phyloP scores from a whole-genome alignment of 805 yeast genomes.

The Kazachstania bromeliacearum region DNA sequence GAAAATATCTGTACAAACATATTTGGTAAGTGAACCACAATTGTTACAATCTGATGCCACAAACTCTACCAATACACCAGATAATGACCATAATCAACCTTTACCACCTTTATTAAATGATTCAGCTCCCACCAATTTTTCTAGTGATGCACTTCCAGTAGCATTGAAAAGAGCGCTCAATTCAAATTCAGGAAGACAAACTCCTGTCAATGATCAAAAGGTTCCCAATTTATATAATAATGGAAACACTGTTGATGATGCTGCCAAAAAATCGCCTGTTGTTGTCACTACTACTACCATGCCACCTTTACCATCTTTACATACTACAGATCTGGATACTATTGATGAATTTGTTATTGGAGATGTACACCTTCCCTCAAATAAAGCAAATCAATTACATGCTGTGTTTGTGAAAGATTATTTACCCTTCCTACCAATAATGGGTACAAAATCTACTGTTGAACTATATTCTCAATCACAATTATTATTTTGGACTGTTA shows the following conservation, averaged over 20 bases:
- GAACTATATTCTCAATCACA: conserved; percentile 79
- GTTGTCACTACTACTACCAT: conserved; percentile 25
- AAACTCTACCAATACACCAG: neutral
- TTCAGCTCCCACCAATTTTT: conserved; percentile 26
- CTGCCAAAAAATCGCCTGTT: conserved; percentile 11
- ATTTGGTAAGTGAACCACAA: conserved; percentile 37
- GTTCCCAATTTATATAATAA: neutral
- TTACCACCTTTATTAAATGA: conserved; percentile 5
- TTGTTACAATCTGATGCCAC: conserved; percentile 16
- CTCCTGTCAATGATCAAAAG: neutral
- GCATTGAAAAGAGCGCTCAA: conserved; percentile 34
- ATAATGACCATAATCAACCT: conserved; percentile 3
- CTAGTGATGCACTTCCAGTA: conserved; percentile 32
- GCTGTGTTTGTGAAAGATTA: conserved; percentile 54
- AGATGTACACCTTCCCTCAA: conserved; percentile 55
- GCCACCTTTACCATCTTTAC: conserved; percentile 24
- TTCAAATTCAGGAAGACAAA: neutral
- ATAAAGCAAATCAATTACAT: conserved; percentile 66
- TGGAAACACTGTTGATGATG: neutral
- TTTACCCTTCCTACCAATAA: conserved; percentile 71
- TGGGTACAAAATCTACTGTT: conserved; percentile 58
- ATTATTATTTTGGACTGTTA: conserved; percentile 82
- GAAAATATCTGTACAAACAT: conserved; percentile 34
- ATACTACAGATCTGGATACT: conserved; percentile 11
- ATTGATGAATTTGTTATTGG: conserved; percentile 67